These are phyloP conservation scores for Silene latifolia DNA, from an alignment of 148 eudicot species.

Conservation along the genomic window DNA sequence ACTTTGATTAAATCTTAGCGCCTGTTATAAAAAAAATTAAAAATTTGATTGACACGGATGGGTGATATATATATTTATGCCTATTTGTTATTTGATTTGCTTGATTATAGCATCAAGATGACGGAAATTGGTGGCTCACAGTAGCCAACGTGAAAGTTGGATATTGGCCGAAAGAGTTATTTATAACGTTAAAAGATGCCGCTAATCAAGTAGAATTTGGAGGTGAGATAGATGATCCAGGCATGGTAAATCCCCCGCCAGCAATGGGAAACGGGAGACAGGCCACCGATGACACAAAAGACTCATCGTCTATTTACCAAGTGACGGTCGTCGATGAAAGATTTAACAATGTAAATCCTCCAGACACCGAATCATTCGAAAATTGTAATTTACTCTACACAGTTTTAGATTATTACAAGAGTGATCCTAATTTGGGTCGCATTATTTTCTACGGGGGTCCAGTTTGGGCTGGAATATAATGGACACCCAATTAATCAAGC, in stretches of 20 bases:
- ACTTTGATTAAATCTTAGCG: no score
- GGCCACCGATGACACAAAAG: background rate
- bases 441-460: slow-evolving; percentile 17
- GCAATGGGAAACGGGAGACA: background rate
- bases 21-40: no score
- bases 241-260: background rate
- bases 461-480: no score
- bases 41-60: no score
- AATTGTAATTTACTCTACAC: background rate
- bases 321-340: background rate
- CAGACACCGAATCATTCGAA: background rate
- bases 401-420: background rate
- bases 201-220: slow-evolving; percentile 19
- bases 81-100: no score
- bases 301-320: background rate
- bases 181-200: background rate
- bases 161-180: slow-evolving; percentile 17
- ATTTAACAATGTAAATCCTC: background rate
- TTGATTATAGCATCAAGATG: slow-evolving; percentile 5
- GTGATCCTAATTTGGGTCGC: background rate
- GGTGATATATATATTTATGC: no score
- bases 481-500: no score
- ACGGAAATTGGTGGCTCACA: slow-evolving; percentile 26
- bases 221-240: slow-evolving; percentile 21
- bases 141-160: background rate